phyloP scores from a whole-genome alignment of 2,329 filamentous ascomycete genomes.

The Dothistroma septosporum region DNA sequence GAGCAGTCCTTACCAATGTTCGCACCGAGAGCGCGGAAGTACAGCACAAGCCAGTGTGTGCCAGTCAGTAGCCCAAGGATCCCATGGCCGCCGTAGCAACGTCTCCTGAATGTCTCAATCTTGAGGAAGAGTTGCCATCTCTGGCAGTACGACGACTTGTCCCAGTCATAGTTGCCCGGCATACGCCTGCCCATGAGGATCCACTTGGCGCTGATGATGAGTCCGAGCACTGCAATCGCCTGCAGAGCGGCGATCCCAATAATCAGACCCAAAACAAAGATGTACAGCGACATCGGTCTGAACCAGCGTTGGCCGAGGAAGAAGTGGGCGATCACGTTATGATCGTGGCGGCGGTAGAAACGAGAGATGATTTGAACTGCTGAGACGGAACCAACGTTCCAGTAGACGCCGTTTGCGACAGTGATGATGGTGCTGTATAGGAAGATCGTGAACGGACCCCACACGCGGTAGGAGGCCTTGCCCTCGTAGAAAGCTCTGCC shows the following conservation, averaged over 20 bases:
- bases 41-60: constrained; percentile 50
- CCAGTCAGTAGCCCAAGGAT: constrained; percentile 53
- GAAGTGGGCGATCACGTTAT: constrained; percentile 2
- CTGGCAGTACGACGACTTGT: constrained; percentile 52
- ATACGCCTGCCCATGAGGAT: constrained; percentile 48
- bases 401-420: constrained; percentile 48
- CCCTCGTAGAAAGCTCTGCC: constrained; percentile 54
- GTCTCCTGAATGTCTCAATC: constrained; percentile 49
- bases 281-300: constrained; percentile 40
- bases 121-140: constrained; percentile 55
- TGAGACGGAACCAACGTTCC: constrained; percentile 49
- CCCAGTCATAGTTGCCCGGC: constrained; percentile 56
- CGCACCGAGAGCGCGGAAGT: constrained; percentile 53
- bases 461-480: constrained; percentile 49
- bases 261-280: constrained; percentile 41
- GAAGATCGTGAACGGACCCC: constrained; percentile 48
- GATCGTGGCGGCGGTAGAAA: constrained; percentile 29
- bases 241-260: constrained; percentile 44
- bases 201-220: constrained; percentile 52
- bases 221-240: constrained; percentile 41
- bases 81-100: constrained; percentile 50
- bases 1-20: constrained; percentile 54
- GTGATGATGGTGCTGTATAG: constrained; percentile 48
- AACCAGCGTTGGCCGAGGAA: constrained; percentile 18
- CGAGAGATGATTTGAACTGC: constrained; percentile 47